Conservation (phyloP, 2,329 filamentous ascomycete species). For the Bipolaris bicolor region DNA sequence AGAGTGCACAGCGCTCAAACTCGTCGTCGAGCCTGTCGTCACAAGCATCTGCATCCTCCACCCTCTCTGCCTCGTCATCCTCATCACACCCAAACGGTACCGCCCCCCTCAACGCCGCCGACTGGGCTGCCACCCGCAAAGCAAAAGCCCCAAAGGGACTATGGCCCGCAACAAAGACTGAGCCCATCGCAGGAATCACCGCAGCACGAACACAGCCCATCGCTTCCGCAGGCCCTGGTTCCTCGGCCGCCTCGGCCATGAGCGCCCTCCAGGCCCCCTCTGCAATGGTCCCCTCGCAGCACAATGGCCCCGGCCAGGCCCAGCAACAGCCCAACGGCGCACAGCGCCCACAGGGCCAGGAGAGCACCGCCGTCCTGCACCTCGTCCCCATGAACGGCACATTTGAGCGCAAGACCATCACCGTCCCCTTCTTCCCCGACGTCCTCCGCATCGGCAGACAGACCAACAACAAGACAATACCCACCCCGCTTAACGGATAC, state of each 20-base stretch:
- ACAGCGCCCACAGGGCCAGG: constrained; percentile 54
- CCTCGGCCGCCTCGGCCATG: constrained; percentile 66
- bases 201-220: constrained; percentile 67
- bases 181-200: constrained; percentile 67
- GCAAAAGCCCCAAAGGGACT: constrained; percentile 60
- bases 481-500: constrained; percentile 88
- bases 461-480: constrained; percentile 94
- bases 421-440: constrained; percentile 92
- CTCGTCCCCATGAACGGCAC: constrained; percentile 92
- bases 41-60: constrained; percentile 67
- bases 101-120: constrained; percentile 43
- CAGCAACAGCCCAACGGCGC: constrained; percentile 64
- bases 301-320: constrained; percentile 65
- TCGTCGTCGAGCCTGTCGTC: constrained; percentile 84
- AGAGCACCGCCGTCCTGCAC: constrained; percentile 79
- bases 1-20: constrained; percentile 81
- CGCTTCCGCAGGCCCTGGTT: constrained; percentile 62
- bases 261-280: constrained; percentile 67
- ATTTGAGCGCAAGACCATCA: constrained; percentile 96
- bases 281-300: constrained; percentile 71
- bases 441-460: constrained; percentile 91
- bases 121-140: constrained; percentile 55
- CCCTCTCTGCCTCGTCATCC: constrained; percentile 61
- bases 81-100: constrained; percentile 68
- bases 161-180: constrained; percentile 70